Percentiles rank a stretch among this genome's conserved stretches.
Evolutionary conservation across 2,329 filamentous ascomycete species (phyloP).

Genomic region (Dactylella cylindrospora): DNA sequence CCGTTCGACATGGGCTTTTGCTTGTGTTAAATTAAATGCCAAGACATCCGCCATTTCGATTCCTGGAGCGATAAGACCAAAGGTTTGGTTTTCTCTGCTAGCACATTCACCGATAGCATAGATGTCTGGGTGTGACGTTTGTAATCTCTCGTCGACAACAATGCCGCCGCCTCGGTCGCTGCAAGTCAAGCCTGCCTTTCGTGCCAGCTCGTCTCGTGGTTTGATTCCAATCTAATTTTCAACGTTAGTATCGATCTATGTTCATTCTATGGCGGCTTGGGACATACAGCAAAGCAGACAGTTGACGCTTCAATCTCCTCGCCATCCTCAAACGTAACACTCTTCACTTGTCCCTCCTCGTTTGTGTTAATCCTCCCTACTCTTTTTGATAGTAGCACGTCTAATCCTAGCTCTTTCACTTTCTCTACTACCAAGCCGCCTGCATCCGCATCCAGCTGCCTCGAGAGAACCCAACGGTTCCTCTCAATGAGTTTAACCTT

Average conservation of each 20-base stretch:
- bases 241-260: constrained; percentile 2
- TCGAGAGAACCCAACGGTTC: constrained; percentile 77
- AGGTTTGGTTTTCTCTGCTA: constrained; percentile 83
- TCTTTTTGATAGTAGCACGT: constrained; percentile 74
- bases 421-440: constrained; percentile 80
- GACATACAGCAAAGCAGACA: constrained; percentile 73
- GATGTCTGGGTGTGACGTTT: constrained; percentile 70
- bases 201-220: constrained; percentile 75
- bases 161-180: constrained; percentile 74
- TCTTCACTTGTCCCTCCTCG: constrained; percentile 67
- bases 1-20: constrained; percentile 59
- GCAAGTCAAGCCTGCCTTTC: constrained; percentile 69
- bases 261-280: not conserved
- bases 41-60: constrained; percentile 92
- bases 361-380: constrained; percentile 72
- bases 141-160: constrained; percentile 65
- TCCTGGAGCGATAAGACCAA: constrained; percentile 83
- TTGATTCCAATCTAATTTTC: constrained; percentile 69
- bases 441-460: constrained; percentile 79
- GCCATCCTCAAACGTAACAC: constrained; percentile 78
- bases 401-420: constrained; percentile 73
- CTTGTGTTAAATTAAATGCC: constrained; percentile 85
- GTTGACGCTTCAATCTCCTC: constrained; percentile 74
- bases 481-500: constrained; percentile 78
- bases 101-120: constrained; percentile 92